Percentiles rank a stretch among this genome's conserved stretches.
Evolutionary conservation across 805 yeast genomes (phyloP).

Genomic region (Ogataea philodendri): DNA sequence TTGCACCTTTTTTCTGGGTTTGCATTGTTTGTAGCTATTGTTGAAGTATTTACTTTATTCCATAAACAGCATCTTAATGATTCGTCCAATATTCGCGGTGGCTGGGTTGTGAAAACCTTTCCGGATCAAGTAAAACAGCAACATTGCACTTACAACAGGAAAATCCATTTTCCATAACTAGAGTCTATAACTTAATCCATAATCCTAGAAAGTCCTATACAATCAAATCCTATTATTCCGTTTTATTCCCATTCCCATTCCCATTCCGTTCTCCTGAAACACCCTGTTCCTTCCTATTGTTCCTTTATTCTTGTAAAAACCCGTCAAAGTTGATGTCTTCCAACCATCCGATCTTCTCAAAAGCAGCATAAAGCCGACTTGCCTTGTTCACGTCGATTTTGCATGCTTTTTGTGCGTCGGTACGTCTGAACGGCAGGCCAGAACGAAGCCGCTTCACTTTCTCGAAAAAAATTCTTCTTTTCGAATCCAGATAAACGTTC

Average conservation of each 20-base stretch:
- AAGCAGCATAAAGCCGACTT: slow-evolving; percentile 84
- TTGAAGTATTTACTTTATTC: slow-evolving; percentile 6
- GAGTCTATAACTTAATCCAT: neutral
- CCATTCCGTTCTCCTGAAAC: neutral
- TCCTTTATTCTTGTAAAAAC: slow-evolving; percentile 16
- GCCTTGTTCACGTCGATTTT: slow-evolving; percentile 97
- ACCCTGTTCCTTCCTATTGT: neutral
- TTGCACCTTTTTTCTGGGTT: slow-evolving; percentile 1
- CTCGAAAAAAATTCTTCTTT: slow-evolving; percentile 83
- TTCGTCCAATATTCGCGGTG: slow-evolving; percentile 2
- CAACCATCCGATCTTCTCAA: slow-evolving; percentile 90
- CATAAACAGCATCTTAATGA: slow-evolving; percentile 1
- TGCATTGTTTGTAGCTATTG: slow-evolving; percentile 7
- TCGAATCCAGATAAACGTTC: slow-evolving; percentile 74
- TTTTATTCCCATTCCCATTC: slow-evolving; percentile 1
- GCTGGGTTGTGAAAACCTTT: slow-evolving; percentile 3
- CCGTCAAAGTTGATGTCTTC: slow-evolving; percentile 63
- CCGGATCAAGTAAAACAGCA: slow-evolving; percentile 6
- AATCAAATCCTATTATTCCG: slow-evolving; percentile 2
- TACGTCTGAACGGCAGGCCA: slow-evolving; percentile 84
- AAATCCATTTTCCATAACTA: too few relatives aligned
- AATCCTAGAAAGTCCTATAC: neutral
- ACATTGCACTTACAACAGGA: neutral
- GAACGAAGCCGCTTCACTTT: slow-evolving; percentile 72
- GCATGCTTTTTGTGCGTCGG: slow-evolving; percentile 98